phyloP scores from a whole-genome alignment of 78 protist species.

The Dictyostelium firmibasis region DNA sequence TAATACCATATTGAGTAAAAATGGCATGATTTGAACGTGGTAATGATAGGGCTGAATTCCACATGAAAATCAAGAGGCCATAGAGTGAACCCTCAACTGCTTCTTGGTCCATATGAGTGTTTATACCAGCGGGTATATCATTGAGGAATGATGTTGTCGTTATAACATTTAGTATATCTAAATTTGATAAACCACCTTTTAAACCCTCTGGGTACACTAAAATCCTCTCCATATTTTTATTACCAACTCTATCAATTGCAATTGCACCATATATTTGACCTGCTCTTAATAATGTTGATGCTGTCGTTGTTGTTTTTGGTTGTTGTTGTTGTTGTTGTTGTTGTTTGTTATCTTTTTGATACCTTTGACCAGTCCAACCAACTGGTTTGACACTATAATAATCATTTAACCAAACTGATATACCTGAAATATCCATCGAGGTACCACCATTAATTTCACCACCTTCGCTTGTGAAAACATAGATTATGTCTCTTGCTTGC shows the following conservation, averaged over 20 bases:
- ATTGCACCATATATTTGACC: slow-evolving; percentile 70
- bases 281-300: neutral
- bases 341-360: neutral
- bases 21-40: slow-evolving; percentile 76
- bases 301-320: neutral
- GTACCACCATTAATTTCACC: slow-evolving; percentile 71
- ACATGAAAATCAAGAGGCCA: slow-evolving; percentile 54
- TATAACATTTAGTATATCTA: slow-evolving; percentile 47
- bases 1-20: slow-evolving; percentile 61
- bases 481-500: slow-evolving; percentile 58
- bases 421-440: slow-evolving; percentile 45
- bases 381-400: neutral
- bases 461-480: slow-evolving; percentile 59
- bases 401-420: slow-evolving; percentile 68
- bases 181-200: slow-evolving; percentile 37
- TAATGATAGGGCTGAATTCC: slow-evolving; percentile 38
- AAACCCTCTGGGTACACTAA: slow-evolving; percentile 66
- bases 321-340: neutral
- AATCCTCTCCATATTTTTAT: slow-evolving; percentile 19
- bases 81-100: slow-evolving; percentile 28
- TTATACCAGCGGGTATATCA: slow-evolving; percentile 69
- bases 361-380: neutral
- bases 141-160: slow-evolving; percentile 53
- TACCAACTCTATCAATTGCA: slow-evolving; percentile 59
- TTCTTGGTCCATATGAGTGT: slow-evolving; percentile 15